These are phyloP conservation scores for Fusarium nematophilum DNA, from an alignment of 2,329 filamentous ascomycete species.

Conservation along the genomic window DNA sequence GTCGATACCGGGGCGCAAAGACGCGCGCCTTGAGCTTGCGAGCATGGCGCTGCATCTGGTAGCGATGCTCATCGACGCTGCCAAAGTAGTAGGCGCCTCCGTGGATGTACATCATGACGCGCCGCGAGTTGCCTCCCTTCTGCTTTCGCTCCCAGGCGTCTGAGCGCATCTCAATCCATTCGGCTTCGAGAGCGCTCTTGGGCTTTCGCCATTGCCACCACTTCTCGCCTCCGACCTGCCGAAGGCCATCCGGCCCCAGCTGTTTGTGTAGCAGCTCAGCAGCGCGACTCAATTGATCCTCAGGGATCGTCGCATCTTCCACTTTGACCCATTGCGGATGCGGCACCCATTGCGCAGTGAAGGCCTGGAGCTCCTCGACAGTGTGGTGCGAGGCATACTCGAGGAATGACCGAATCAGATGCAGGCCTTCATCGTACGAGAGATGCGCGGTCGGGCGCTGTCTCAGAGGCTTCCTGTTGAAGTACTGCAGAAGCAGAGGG, in stretches of 20 bases:
- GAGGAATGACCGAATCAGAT: conserved; percentile 88
- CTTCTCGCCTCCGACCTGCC: conserved; percentile 79
- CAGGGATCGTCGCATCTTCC: conserved; percentile 74
- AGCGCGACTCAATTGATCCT: conserved; percentile 71
- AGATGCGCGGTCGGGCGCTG: conserved; percentile 90
- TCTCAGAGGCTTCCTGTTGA: conserved; percentile 79
- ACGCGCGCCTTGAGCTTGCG: conserved; percentile 92
- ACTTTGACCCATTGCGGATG: conserved; percentile 88
- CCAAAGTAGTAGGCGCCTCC: conserved; percentile 97
- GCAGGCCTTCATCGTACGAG: conserved; percentile 92
- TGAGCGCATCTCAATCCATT: conserved; percentile 96
- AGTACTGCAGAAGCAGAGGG: conserved; percentile 66
- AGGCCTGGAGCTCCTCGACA: conserved; percentile 91
- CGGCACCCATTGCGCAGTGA: conserved; percentile 92
- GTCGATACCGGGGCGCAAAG: conserved; percentile 85
- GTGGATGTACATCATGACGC: conserved; percentile 93
- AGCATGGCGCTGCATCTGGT: conserved; percentile 96
- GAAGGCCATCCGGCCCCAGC: conserved; percentile 80
- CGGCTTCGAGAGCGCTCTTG: conserved; percentile 75
- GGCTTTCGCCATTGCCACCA: conserved; percentile 92
- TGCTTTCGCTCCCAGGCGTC: conserved; percentile 77
- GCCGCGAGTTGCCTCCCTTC: conserved; percentile 68
- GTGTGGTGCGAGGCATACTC: conserved; percentile 87
- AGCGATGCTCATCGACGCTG: conserved; percentile 95
- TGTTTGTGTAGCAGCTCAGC: conserved; percentile 77